These are phyloP conservation scores for Fusarium cyanostomum DNA, from an alignment of 2,329 filamentous ascomycete genomes.

Conservation along the genomic window DNA sequence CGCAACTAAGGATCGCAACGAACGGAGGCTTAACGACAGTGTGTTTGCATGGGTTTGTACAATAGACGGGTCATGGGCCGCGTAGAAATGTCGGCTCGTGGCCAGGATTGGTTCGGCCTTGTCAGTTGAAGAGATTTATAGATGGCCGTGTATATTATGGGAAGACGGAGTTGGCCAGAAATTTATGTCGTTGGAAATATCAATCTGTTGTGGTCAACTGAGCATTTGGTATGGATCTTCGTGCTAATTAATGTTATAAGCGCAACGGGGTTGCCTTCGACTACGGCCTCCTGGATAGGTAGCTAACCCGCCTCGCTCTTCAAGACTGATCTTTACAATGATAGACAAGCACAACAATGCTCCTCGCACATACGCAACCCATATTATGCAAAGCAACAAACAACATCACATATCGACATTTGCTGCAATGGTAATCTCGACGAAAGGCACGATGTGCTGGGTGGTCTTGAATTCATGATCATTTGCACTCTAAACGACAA, in stretches of 20 bases:
- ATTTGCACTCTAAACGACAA: constrained; percentile 49
- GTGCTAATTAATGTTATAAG: too few species aligned
- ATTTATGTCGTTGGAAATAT: background rate
- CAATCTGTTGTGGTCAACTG: background rate
- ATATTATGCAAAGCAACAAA: background rate
- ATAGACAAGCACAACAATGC: background rate
- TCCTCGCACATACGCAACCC: background rate
- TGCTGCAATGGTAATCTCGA: constrained; percentile 1
- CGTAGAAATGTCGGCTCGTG: background rate
- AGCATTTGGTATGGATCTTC: too few species aligned
- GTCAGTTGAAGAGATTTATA: constrained; percentile 6
- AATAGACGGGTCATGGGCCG: constrained; percentile 21
- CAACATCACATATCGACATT: background rate
- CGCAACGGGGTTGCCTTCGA: too few species aligned
- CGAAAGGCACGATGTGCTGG: constrained; percentile 31
- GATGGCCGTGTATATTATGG: constrained; percentile 21
- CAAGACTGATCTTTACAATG: background rate
- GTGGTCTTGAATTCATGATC: constrained; percentile 49
- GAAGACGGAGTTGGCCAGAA: background rate
- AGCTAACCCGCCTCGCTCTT: too few species aligned
- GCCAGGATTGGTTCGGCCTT: background rate
- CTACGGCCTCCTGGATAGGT: background rate
- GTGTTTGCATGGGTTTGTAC: constrained; percentile 20
- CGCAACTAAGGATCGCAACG: constrained; percentile 42
- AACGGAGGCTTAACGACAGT: background rate